Conservation (phyloP, 345 rosid genomes). For the Barbarea vulgaris region DNA sequence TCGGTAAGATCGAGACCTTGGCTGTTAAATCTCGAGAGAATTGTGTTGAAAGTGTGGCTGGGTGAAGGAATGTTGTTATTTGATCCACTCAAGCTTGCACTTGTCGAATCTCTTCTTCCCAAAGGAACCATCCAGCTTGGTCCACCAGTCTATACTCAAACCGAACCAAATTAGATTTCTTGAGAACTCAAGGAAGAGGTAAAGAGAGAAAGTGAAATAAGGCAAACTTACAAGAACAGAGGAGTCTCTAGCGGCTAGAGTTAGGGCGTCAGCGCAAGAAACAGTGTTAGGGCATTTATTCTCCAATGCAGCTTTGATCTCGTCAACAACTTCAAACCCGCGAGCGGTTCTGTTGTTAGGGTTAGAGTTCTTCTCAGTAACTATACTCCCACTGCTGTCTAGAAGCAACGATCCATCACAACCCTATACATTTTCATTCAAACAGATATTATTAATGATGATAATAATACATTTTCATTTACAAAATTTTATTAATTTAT, state of each 20-base stretch:
- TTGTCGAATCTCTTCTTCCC: conserved; percentile 78
- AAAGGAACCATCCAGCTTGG: conserved; percentile 87
- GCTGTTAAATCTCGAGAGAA: conserved; percentile 59
- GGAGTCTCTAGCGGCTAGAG: conserved; percentile 90
- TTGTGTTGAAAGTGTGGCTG: conserved; percentile 60
- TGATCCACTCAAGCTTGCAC: conserved; percentile 76
- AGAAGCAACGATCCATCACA: conserved; percentile 84
- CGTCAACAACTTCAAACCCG: conserved; percentile 83
- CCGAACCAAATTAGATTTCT: conserved; percentile 1
- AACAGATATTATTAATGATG: neutral
- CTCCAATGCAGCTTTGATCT: conserved; percentile 76
- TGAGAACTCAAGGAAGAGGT: neutral
- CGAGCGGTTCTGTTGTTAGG: conserved; percentile 78
- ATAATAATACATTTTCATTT: too few species aligned
- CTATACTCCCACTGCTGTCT: conserved; percentile 63
- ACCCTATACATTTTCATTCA: conserved; percentile 51
- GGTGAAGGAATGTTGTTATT: conserved; percentile 80
- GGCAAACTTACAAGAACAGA: conserved; percentile 69
- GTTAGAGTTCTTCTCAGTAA: conserved; percentile 70
- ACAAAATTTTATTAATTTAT: too few species aligned
- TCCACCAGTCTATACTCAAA: conserved; percentile 66
- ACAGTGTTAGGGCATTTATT: conserved; percentile 72
- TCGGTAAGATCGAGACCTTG: conserved; percentile 71
- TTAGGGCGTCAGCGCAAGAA: conserved; percentile 84
- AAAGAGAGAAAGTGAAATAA: neutral